Conservation (phyloP, 2,329 filamentous ascomycete species). For the Cordyceps fumosorosea region DNA sequence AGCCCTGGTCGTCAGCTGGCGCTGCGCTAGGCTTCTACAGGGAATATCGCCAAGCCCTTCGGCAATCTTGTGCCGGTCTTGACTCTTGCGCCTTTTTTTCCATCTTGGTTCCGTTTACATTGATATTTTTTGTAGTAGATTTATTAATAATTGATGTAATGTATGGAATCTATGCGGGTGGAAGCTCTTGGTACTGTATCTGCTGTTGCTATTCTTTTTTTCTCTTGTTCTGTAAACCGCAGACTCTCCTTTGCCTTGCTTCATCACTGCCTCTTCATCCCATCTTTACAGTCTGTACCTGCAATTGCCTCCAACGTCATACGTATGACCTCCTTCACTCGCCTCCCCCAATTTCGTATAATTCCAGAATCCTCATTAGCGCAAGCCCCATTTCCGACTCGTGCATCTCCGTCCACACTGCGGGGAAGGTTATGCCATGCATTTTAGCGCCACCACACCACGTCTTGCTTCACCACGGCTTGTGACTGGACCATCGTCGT, state of each 20-base stretch:
- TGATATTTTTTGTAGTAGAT: not conserved
- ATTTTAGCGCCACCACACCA: not conserved
- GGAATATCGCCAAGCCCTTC: constrained; percentile 7
- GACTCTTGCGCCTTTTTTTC: not conserved
- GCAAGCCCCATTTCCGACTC: not conserved
- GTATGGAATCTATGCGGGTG: not conserved
- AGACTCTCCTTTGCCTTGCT: not conserved
- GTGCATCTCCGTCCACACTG: not conserved
- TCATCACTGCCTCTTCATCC: not conserved
- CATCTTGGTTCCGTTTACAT: not conserved
- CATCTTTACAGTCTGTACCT: not conserved
- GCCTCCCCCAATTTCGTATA: not conserved
- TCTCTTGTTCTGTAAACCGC: not conserved
- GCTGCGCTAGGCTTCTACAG: not conserved
- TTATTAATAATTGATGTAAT: no score
- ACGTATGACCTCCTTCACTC: not conserved
- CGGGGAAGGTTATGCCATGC: not conserved
- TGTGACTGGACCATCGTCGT: not conserved
- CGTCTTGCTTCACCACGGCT: not conserved
- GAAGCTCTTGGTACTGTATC: not conserved
- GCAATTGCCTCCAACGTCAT: not conserved
- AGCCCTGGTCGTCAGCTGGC: constrained; percentile 3
- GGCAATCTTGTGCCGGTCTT: constrained; percentile 11
- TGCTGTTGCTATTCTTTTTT: not conserved
- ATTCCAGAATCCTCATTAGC: not conserved